Percentiles rank a stretch among this genome's conserved stretches.
Evolutionary conservation across 208 protist species (phyloP).

Genomic region (Leptomonas pyrrhocoris): DNA sequence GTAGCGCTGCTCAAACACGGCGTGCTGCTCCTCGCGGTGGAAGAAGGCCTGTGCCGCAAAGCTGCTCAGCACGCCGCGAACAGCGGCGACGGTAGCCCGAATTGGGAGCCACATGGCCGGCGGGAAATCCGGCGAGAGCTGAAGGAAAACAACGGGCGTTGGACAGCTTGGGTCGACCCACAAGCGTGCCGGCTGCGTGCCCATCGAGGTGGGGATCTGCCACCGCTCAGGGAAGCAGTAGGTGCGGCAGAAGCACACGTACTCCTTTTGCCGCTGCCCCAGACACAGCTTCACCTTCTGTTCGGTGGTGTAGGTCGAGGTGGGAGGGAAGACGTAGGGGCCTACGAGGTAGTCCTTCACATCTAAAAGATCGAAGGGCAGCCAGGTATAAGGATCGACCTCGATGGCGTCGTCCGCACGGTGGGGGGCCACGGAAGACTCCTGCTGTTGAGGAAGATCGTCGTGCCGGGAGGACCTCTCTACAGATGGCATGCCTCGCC

Average conservation of each 20-base stretch:
- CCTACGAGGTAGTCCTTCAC: constrained; percentile 66
- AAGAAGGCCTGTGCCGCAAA: constrained; percentile 76
- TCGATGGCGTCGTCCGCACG: constrained; percentile 17
- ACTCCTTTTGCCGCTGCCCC: constrained; percentile 69
- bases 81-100: constrained; percentile 67
- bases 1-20: constrained; percentile 60
- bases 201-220: constrained; percentile 86
- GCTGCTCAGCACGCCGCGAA: constrained; percentile 84
- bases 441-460: not conserved
- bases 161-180: constrained; percentile 70
- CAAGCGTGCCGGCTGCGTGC: constrained; percentile 75
- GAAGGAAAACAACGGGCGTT: constrained; percentile 74
- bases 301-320: constrained; percentile 68
- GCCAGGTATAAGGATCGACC: constrained; percentile 72
- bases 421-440: not conserved
- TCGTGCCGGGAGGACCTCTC: not conserved
- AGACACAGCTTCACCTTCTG: constrained; percentile 69
- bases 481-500: not conserved
- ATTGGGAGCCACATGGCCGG: constrained; percentile 92
- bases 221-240: constrained; percentile 88
- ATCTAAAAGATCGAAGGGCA: constrained; percentile 84
- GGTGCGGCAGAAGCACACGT: constrained; percentile 89
- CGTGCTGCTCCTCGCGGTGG: constrained; percentile 84
- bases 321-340: constrained; percentile 69
- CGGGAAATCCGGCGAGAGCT: constrained; percentile 86